A percentile compares a stretch with the other conserved stretches of the same genome.
Evolutionary conservation across 106 monocot genomes (phyloP).

Genomic region (Dactylorhiza incarnata): DNA sequence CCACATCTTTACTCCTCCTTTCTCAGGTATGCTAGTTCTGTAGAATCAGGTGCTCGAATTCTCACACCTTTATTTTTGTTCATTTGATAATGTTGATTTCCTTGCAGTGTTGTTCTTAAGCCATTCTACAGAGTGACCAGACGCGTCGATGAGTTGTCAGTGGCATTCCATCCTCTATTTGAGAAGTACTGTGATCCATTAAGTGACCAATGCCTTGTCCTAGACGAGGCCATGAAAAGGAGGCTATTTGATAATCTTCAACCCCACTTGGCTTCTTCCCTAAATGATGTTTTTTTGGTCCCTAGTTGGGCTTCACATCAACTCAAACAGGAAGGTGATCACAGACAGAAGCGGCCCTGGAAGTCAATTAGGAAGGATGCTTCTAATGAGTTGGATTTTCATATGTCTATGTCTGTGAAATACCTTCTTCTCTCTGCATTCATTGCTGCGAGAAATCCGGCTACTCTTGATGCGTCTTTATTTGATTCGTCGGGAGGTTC

Average conservation of each 20-base stretch:
- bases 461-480: slow-evolving; percentile 83
- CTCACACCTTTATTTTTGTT: neutral
- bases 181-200: slow-evolving; percentile 75
- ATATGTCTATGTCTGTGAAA: slow-evolving; percentile 84
- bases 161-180: slow-evolving; percentile 55
- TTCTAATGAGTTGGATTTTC: slow-evolving; percentile 66
- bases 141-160: slow-evolving; percentile 67
- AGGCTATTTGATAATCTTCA: slow-evolving; percentile 62
- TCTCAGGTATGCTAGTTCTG: slow-evolving; percentile 41
- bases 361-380: slow-evolving; percentile 22
- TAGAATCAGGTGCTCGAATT: neutral
- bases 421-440: slow-evolving; percentile 93
- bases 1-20: slow-evolving; percentile 82
- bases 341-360: slow-evolving; percentile 26
- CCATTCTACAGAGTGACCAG: slow-evolving; percentile 60
- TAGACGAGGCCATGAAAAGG: slow-evolving; percentile 74
- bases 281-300: slow-evolving; percentile 51
- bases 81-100: slow-evolving; percentile 1
- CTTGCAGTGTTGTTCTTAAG: slow-evolving; percentile 65
- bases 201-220: slow-evolving; percentile 43
- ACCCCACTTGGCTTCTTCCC: slow-evolving; percentile 39
- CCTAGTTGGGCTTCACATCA: slow-evolving; percentile 20
- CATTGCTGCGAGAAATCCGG: slow-evolving; percentile 88
- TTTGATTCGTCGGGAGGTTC: slow-evolving; percentile 79
- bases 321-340: slow-evolving; percentile 10